phyloP scores from a whole-genome alignment of 371 early-diverging fungal genomes.

The Rhizopus microsporus region DNA sequence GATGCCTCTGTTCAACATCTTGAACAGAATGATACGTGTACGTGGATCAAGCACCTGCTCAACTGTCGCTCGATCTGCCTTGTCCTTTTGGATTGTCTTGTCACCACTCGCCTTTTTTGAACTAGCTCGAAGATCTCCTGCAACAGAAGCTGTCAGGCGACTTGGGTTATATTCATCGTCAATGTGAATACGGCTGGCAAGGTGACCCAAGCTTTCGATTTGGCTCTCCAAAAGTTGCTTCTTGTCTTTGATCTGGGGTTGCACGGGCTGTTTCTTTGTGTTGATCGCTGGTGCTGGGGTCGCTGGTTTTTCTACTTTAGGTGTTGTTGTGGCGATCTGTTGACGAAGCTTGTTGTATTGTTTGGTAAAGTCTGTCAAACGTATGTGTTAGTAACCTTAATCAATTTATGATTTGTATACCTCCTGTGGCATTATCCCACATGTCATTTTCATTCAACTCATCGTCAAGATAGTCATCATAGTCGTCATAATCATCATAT shows the following conservation, averaged over 20 bases:
- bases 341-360: conserved; percentile 85
- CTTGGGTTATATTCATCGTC: conserved; percentile 54
- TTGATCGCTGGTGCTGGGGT: conserved; percentile 42
- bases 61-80: conserved; percentile 95
- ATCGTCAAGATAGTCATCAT: conserved; percentile 58
- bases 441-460: conserved; percentile 63
- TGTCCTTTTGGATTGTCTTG: conserved; percentile 72
- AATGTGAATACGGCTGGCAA: conserved; percentile 64
- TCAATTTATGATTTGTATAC: conserved; percentile 12
- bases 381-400: not conserved
- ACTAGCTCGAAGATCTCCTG: conserved; percentile 62
- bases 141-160: conserved; percentile 47
- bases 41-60: conserved; percentile 99
- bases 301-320: conserved; percentile 24
- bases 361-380: conserved; percentile 81
- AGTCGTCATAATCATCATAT: conserved; percentile 50
- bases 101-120: conserved; percentile 84
- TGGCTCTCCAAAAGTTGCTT: conserved; percentile 52
- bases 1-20: conserved; percentile 88
- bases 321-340: conserved; percentile 40
- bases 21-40: conserved; percentile 96
- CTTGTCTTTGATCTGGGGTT: conserved; percentile 25
- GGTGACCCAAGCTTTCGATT: conserved; percentile 60
- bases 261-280: conserved; percentile 16
- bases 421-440: conserved; percentile 60